These are phyloP conservation scores for Pancytospora philotis DNA, from an alignment of 371 early-diverging fungal species.

Conservation along the genomic window DNA sequence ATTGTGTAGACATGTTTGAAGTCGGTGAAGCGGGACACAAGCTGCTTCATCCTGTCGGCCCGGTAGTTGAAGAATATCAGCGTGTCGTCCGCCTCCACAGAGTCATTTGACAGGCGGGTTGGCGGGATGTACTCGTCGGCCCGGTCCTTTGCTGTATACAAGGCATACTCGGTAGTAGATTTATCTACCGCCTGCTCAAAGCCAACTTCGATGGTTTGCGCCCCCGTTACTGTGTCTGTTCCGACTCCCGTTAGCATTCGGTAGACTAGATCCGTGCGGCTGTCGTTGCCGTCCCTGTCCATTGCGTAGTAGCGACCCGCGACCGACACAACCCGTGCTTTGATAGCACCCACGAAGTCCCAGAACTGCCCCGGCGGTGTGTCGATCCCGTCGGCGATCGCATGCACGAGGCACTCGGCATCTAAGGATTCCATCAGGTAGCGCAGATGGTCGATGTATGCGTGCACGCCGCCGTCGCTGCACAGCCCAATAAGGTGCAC, in stretches of 20 bases:
- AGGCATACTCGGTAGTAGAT: too few relatives aligned
- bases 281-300: slow-evolving; percentile 99
- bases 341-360: slow-evolving; percentile 55
- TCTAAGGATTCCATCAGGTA: slow-evolving; percentile 67
- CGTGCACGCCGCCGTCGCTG: slow-evolving; percentile 94
- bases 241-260: slow-evolving; percentile 70
- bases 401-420: slow-evolving; percentile 78
- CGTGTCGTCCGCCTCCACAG: slow-evolving; percentile 66
- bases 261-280: slow-evolving; percentile 79
- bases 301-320: slow-evolving; percentile 96
- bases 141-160: slow-evolving; percentile 21
- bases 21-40: slow-evolving; percentile 62
- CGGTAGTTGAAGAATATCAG: slow-evolving; percentile 85
- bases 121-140: slow-evolving; percentile 57
- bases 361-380: slow-evolving; percentile 72
- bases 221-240: background rate
- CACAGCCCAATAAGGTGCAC: slow-evolving; percentile 87
- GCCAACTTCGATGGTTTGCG: background rate
- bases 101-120: slow-evolving; percentile 51
- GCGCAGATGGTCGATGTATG: slow-evolving; percentile 80
- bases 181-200: slow-evolving; percentile 4
- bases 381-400: slow-evolving; percentile 95
- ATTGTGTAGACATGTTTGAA: slow-evolving; percentile 63
- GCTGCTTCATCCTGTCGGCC: slow-evolving; percentile 94
- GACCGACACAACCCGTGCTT: slow-evolving; percentile 74